A percentile compares a stretch with the other conserved stretches of the same genome.
Evolutionary conservation across 805 yeast genomes (phyloP).

Genomic region (Saccharomycopsis synnaedendra): DNA sequence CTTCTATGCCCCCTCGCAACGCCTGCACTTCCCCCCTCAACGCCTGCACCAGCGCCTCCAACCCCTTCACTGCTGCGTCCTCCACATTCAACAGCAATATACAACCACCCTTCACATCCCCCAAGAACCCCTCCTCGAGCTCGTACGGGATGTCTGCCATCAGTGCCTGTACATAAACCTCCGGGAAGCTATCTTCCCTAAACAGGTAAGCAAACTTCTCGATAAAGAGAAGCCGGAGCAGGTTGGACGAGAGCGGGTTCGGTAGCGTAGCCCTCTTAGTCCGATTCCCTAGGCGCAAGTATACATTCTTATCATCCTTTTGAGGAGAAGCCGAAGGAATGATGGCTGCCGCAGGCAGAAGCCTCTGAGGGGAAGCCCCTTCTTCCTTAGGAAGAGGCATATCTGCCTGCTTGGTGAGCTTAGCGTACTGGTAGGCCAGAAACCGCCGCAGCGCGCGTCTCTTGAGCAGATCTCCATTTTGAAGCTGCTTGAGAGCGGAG

Average conservation of each 20-base stretch:
- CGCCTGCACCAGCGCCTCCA: constrained; percentile 18
- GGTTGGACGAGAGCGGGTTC: constrained; percentile 25
- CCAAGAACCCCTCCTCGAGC: constrained; percentile 51
- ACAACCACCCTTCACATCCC: constrained; percentile 47
- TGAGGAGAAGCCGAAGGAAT: not conserved
- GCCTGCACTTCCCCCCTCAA: constrained; percentile 18
- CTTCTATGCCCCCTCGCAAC: not conserved
- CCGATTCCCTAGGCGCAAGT: constrained; percentile 37
- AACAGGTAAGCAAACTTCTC: constrained; percentile 84
- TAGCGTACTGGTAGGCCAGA: constrained; percentile 87
- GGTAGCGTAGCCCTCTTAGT: constrained; percentile 39
- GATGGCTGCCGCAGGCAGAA: not conserved
- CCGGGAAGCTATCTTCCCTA: constrained; percentile 60
- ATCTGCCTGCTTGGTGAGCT: constrained; percentile 26
- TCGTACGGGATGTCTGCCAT: constrained; percentile 58
- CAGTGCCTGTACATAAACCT: constrained; percentile 59
- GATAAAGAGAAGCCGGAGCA: constrained; percentile 61
- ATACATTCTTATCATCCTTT: constrained; percentile 22
- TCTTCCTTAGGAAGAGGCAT: constrained; percentile 16
- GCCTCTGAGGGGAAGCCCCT: not conserved
- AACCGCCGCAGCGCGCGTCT: constrained; percentile 90
- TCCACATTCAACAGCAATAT: constrained; percentile 49
- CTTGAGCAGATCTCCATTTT: constrained; percentile 72
- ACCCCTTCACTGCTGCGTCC: constrained; percentile 12
- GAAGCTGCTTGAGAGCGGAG: constrained; percentile 59